Evolutionary conservation across 306 rosid species (phyloP).

Genomic region (Betula pendula): DNA sequence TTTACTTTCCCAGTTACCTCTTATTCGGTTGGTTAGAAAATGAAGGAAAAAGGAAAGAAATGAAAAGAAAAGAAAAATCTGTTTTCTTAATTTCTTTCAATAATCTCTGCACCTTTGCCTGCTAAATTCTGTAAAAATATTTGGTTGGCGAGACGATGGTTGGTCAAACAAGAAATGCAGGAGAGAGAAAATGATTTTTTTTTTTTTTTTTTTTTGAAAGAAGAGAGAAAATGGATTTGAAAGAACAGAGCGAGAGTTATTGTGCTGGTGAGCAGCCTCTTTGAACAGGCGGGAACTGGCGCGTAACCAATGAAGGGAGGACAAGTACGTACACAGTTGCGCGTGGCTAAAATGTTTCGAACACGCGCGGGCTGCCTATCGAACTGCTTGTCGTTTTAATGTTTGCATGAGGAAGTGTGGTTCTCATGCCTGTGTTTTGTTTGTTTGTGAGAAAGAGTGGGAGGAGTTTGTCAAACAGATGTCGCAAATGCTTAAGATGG

Average conservation of each 20-base stretch:
- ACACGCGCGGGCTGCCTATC: not conserved
- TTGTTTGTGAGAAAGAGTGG: not conserved
- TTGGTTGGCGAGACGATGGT: no score
- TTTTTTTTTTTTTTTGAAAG: no score
- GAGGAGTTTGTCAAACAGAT: not conserved
- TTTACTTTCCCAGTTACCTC: no score
- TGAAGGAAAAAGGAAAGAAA: no score
- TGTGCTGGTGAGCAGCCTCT: not conserved
- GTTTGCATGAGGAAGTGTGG: not conserved
- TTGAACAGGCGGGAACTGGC: not conserved
- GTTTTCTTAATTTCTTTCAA: no score
- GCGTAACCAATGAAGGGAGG: not conserved
- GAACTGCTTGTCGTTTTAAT: not conserved
- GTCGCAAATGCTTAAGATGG: not conserved
- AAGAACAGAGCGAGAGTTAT: not conserved
- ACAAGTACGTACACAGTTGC: not conserved
- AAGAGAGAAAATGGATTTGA: not conserved
- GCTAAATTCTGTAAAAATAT: no score
- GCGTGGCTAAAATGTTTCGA: not conserved
- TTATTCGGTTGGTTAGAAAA: no score
- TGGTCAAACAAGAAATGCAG: not conserved
- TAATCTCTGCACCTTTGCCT: no score
- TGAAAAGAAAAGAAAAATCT: no score
- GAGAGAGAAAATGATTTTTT: not conserved
- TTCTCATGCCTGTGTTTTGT: not conserved